Evolutionary conservation across 1,284 basidiomycete genomes (phyloP).

Genomic region (Cutaneotrichosporon sp.): DNA sequence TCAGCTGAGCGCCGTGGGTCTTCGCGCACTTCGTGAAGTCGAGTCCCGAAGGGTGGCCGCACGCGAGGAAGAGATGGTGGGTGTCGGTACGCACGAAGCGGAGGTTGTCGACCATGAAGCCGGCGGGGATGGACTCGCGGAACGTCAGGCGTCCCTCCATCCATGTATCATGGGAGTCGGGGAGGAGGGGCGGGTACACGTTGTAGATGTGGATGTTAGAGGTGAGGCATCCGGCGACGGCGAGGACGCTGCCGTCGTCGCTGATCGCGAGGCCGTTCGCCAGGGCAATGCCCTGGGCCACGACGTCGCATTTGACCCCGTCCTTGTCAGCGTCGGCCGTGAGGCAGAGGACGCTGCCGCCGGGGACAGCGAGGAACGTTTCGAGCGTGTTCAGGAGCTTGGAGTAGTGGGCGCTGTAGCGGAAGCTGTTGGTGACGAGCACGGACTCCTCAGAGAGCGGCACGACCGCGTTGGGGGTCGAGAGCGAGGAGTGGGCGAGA

Average conservation of each 20-base stretch:
- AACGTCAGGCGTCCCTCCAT: neutral
- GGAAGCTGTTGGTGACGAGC: conserved; percentile 17
- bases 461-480: conserved; percentile 15
- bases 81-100: conserved; percentile 4
- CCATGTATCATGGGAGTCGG: no score
- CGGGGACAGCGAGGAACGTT: conserved; percentile 3
- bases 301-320: neutral
- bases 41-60: conserved; percentile 11
- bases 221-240: conserved; percentile 6
- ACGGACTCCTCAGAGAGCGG: conserved; percentile 12
- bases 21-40: neutral
- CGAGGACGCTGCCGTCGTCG: conserved; percentile 11
- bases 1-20: conserved; percentile 5
- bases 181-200: conserved; percentile 3
- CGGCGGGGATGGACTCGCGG: conserved; percentile 19
- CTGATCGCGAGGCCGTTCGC: conserved; percentile 13
- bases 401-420: conserved; percentile 1
- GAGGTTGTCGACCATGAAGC: conserved; percentile 16
- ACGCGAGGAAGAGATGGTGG: conserved; percentile 15
- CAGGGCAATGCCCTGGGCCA: neutral
- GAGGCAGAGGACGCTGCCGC: conserved; percentile 8
- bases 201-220: conserved; percentile 18
- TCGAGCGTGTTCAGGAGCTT: conserved; percentile 7
- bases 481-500: conserved; percentile 1
- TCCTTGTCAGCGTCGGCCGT: no score